Evolutionary conservation across 352 stramenopile genomes (phyloP), one percentile per base, ranked within the genome.

Genomic region (Globisporangium iwayamae): DNA sequence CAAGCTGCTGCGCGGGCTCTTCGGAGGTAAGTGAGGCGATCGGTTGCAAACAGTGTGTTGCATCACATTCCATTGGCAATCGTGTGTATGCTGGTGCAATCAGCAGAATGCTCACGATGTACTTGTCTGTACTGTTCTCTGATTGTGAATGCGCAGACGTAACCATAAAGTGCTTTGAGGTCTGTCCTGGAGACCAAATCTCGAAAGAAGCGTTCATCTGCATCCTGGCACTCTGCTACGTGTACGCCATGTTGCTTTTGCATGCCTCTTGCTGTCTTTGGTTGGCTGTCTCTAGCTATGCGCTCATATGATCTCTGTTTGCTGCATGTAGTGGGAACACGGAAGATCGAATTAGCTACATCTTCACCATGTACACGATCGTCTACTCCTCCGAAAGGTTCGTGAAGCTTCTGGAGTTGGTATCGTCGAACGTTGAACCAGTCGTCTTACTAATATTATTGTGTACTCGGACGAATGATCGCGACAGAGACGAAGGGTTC

Each of bases 351-450:
- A 90, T 94, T 65, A 87, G 80, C 70, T 94, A 93, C 68, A 79
- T 94, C 25, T 94, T 94, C 62, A 84, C 71, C 22, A 94, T 94
- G 86, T 93, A 93, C 72, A 81, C 76, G 54, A 91, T 90, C 60
- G 83, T 86, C 32, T 84, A 90, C 63, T 76, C 73, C 3, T 72
- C 72, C 14, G 83, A 94, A 45, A 74, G 84, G 85, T 94, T 71
- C 45, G 22, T 41, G 9, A 4, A 16, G 14, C 11, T 18, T 28
- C 1, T 62, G 11, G 47, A 2, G 7, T 39, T 65, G 25, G 25
- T 28, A 28, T 1, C 14, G 11, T 18, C 20, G 7, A 14, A 22
- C 20, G 20, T 10, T 25, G 22, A 39, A 28, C 55, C 25, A 48
- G 22, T 56, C 30, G 25, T 32, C 9, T 34, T 36, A 34, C 30